phyloP scores from a whole-genome alignment of 1,284 basidiomycete species.

The Microbotryum scabiosae region DNA sequence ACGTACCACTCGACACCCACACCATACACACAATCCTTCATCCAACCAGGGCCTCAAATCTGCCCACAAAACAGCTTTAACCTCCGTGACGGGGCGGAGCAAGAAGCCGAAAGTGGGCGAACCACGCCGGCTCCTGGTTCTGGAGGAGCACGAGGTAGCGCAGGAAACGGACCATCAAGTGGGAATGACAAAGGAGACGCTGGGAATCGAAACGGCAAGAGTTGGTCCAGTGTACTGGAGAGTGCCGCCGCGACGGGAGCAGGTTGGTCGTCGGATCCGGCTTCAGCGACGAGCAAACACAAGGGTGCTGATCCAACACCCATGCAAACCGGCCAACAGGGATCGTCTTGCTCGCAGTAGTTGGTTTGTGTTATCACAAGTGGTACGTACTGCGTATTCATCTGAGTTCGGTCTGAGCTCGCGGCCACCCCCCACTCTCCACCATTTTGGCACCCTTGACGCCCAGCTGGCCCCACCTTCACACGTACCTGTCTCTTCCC shows the following conservation, averaged over 20 bases:
- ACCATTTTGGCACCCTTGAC: background rate
- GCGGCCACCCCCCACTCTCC: background rate
- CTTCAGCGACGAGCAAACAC: too few relatives aligned
- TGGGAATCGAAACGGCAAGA: background rate
- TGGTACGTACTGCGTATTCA: background rate
- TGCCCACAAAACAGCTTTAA: slow-evolving; percentile 7
- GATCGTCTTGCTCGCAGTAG: slow-evolving; percentile 4
- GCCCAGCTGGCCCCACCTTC: too few relatives aligned
- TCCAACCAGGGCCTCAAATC: slow-evolving; percentile 17
- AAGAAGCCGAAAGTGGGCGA: background rate
- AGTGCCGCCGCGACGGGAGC: slow-evolving; percentile 18
- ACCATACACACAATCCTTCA: background rate
- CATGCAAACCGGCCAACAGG: background rate
- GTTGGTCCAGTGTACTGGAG: slow-evolving; percentile 5
- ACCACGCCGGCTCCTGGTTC: slow-evolving; percentile 1
- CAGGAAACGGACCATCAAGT: too few relatives aligned
- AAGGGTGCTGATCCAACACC: too few relatives aligned
- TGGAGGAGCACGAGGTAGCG: too few relatives aligned
- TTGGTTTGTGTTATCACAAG: slow-evolving; percentile 22
- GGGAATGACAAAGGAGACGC: background rate
- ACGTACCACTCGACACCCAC: background rate
- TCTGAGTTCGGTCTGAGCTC: too few relatives aligned
- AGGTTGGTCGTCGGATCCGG: slow-evolving; percentile 2
- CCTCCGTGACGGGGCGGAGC: background rate
- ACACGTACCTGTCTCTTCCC: background rate